Percentiles rank a stretch among this genome's conserved stretches.
Conservation (phyloP, 2,329 filamentous ascomycete species). For the Biscogniauxia sp. region DNA sequence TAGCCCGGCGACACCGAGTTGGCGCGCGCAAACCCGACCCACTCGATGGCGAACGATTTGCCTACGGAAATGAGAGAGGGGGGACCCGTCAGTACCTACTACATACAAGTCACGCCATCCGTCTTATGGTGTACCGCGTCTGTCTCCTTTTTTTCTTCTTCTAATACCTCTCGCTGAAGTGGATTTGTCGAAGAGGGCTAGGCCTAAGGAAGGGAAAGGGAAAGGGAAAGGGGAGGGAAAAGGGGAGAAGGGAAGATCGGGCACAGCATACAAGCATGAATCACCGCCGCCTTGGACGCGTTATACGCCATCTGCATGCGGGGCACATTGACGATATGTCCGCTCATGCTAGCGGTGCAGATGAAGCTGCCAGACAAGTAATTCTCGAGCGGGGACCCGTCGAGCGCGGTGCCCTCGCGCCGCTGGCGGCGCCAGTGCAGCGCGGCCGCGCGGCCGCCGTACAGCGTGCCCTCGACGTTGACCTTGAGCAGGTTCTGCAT, state of each 20-base stretch:
- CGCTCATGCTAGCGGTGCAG: constrained; percentile 75
- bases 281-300: constrained; percentile 65
- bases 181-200: no score
- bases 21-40: constrained; percentile 70
- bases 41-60: constrained; percentile 72
- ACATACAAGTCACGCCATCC: no score
- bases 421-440: constrained; percentile 69
- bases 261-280: constrained; percentile 50
- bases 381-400: constrained; percentile 59
- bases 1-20: constrained; percentile 75
- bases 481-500: constrained; percentile 67
- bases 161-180: no score
- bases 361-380: constrained; percentile 70
- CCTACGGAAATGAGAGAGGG: constrained; percentile 36
- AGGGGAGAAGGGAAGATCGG: background rate
- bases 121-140: no score
- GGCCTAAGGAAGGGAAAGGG: background rate
- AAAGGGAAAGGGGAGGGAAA: background rate
- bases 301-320: constrained; percentile 75
- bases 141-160: no score
- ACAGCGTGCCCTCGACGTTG: constrained; percentile 76
- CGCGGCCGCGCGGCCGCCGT: constrained; percentile 70
- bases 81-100: no score
- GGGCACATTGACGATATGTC: constrained; percentile 74
- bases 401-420: constrained; percentile 60